Evolutionary conservation across 495 filamentous ascomycete species (phyloP), one percentile per base, ranked within the genome.

Genomic region (Margaritispora aquatica): DNA sequence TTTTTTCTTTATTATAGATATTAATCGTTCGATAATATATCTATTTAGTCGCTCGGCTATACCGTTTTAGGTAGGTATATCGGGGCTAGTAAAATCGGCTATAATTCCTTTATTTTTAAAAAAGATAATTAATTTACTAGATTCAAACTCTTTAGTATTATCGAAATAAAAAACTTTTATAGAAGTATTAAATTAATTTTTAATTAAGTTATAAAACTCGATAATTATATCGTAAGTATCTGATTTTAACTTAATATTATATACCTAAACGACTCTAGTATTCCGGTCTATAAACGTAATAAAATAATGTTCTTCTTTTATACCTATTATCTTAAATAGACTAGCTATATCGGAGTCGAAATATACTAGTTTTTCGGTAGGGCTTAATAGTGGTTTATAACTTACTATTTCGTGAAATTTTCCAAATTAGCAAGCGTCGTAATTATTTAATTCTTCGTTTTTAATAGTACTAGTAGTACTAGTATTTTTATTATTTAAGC

Each of bases 21-120:
- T 57, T 23, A 57, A 44, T 10, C 44, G 8, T 57, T 57, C 44
- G 22, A 57, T 23, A 49, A 57, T 50, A 57, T 49, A 57, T 57
- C 44, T 4, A 54, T 54, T 54, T 31, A 49, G 27, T 57, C 26
- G 24, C 34, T 57, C 24, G 7, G n/a, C 9, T 57, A 57, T 57
- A 57, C 51, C 27, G 51, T 54, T 54, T n/a, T 54, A 10, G 4
- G 15, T 10, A 10, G 15, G 51, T 9, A 15, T 54, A 54, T 54
- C 7, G 36, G 27, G 51, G n/a, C 51, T 54, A 31, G 27, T 54
- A 34, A 2, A 47, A 8, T 56, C 34, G 54, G 19, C 19, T 13
- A 23, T 22, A 44, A 56, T 52, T 4, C 57, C 57, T 23, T 52
- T 59, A 26, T 24, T 23, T 17, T 51, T 53, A 38, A 27, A 13